Base-by-base conservation (phyloP, 768 basidiomycete genomes). In the Lactarius pseudohatsudake region DNA sequence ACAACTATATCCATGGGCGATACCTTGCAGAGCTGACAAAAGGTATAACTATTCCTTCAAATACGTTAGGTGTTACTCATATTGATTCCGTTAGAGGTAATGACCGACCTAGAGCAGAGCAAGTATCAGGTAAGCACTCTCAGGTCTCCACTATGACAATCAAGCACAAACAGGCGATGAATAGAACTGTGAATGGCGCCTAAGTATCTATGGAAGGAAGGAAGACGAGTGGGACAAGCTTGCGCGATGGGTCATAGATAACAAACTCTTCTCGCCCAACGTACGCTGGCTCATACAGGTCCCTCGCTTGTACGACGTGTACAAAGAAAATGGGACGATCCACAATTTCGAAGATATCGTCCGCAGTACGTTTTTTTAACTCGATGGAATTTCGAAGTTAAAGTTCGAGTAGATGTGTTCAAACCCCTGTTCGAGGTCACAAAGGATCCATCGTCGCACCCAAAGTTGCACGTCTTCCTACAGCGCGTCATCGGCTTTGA, bases 231-330 rank as follows among this genome's bases (percentile, higher is more conserved):
- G 97, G 97, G 97, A 98, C 81, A 98, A 98, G 73, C 81, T 99
- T 7, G 97, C 97, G 20, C 91, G 89, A 80, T 99, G 97, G 97
- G 88, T 99, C 64, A 86, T 97, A 75, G 84, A 91, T 74, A 86
- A 98, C 81, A 94, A 96, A 75, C 81, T 98, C 5, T 91, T 84
- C 76, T 98, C 96, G 3, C 96, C 98, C 77, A 98, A 99, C 74
- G 94, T 98, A 45, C 86, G 97, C 61, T 98, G 97, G 97, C 86
- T 98, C 64, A 90, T 99, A 69, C 97, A 98, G 75, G 80, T 98
- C 7, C 97, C 97, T 0, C 87, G 97, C 2, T 75, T 99, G 66
- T 99, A 99, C 79, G 90, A 96, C 70, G 86, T 98, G 8, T 99
- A 97, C 82, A 97, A 96, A 75, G 86, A 88, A 62, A 92, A 86